Evolutionary conservation across 2,329 filamentous ascomycete genomes (phyloP), one percentile per base, ranked within the genome.

Genomic region (Apiospora sp.): DNA sequence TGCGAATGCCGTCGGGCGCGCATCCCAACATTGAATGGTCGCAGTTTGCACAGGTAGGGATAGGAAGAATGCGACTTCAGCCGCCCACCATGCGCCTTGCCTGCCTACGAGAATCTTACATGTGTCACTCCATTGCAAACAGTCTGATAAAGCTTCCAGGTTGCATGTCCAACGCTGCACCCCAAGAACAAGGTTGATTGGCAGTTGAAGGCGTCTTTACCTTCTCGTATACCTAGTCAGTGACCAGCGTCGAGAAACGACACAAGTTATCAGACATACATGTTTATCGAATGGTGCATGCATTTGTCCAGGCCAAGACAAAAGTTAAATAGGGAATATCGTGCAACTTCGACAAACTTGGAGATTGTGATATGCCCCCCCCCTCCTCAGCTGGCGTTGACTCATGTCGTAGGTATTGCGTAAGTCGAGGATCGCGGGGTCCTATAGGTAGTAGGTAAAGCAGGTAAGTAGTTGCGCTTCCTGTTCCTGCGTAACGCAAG

Each of bases 341-440:
- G 58, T 64, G 58, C 34, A 64, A 41, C 58, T 64, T 4, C 22
- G 22, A 10, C 34, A 19, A 64, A n/a, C 34, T 64, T 64, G 58
- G 58, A 64, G 58, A 64, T 64, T 64, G 12, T 16, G 58, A 64
- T 37, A 24, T 64, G 34, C 58, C 10, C 19, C 58, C 22, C 2
- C 27, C 27, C n/a, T n/a, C 6, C 10, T 10, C n/a, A 64, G 58
- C 58, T 64, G 58, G 34, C 34, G 22, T 64, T 64, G 58, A 64
- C 34, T 64, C 58, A 64, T 64, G 58, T 64, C 10, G 58, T n/a
- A n/a, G n/a, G n/a, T n/a, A 64, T 64, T 64, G 58, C 58, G 34
- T n/a, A 37, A 64, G 58, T 64, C 37, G 58, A 64, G 19, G 58
- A 64, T 41, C 22, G 58, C 58, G 58, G 19, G 58, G 41, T 64